These are phyloP conservation scores for Linum lewisii DNA, from an alignment of 345 rosid species.

Conservation along the genomic window DNA sequence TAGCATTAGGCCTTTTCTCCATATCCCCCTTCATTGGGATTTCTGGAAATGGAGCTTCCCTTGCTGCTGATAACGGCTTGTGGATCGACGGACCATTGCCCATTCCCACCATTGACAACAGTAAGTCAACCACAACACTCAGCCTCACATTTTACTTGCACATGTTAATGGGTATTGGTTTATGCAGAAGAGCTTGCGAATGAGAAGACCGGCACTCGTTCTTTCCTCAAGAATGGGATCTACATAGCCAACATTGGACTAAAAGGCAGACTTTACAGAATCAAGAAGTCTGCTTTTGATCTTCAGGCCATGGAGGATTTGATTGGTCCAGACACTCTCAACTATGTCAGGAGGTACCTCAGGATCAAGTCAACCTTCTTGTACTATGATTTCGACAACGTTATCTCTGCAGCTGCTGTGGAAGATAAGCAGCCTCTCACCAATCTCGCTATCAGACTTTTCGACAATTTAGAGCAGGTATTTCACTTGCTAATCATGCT, in stretches of 20 bases:
- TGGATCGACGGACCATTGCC: slow-evolving; percentile 59
- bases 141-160: background rate
- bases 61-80: slow-evolving; percentile 61
- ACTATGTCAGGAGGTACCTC: slow-evolving; percentile 67
- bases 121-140: slow-evolving; percentile 32
- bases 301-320: slow-evolving; percentile 76
- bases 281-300: slow-evolving; percentile 68
- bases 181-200: slow-evolving; percentile 48
- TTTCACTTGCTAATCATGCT: background rate
- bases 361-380: slow-evolving; percentile 67
- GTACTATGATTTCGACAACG: slow-evolving; percentile 71
- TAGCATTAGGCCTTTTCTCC: slow-evolving; percentile 50
- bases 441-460: slow-evolving; percentile 70
- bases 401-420: slow-evolving; percentile 57
- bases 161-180: no score
- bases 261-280: slow-evolving; percentile 48
- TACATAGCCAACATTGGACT: slow-evolving; percentile 56
- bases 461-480: slow-evolving; percentile 74
- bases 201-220: slow-evolving; percentile 59
- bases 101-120: slow-evolving; percentile 50
- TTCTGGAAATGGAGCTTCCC: slow-evolving; percentile 25
- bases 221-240: slow-evolving; percentile 57
- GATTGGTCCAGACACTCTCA: slow-evolving; percentile 64
- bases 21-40: slow-evolving; percentile 33
- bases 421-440: slow-evolving; percentile 58